These are phyloP conservation scores for Kuraishia hungarica DNA, from an alignment of 805 yeast genomes.

Conservation along the genomic window DNA sequence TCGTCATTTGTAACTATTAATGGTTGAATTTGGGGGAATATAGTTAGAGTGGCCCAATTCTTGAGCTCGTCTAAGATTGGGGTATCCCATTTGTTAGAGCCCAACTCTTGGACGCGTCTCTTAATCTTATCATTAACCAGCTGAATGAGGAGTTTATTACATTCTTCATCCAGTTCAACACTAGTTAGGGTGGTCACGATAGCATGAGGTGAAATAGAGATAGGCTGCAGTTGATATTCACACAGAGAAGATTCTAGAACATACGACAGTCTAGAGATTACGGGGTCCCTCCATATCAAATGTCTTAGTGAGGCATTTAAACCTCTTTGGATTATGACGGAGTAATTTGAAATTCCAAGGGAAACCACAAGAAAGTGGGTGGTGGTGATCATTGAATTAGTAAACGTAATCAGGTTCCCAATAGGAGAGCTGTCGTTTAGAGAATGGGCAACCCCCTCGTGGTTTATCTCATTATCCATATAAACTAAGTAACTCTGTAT, in stretches of 20 bases:
- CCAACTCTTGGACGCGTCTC: conserved; percentile 18
- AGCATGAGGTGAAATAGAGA: not conserved
- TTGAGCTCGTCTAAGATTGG: conserved; percentile 25
- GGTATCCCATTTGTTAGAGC: conserved; percentile 29
- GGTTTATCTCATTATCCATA: not conserved
- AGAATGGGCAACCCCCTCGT: too few relatives aligned
- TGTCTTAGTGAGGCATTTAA: not conserved
- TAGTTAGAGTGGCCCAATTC: conserved; percentile 27
- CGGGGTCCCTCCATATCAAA: not conserved
- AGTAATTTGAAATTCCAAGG: not conserved
- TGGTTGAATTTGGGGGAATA: conserved; percentile 24
- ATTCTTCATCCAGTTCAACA: conserved; percentile 8
- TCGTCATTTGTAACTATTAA: conserved; percentile 9
- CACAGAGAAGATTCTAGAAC: not conserved
- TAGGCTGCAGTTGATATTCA: too few relatives aligned
- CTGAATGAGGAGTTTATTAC: conserved; percentile 23
- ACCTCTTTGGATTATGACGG: not conserved
- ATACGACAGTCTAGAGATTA: not conserved
- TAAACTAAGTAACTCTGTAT: too few relatives aligned
- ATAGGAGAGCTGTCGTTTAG: too few relatives aligned
- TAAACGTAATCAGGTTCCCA: not conserved
- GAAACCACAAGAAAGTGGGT: not conserved
- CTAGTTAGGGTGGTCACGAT: not conserved
- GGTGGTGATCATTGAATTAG: not conserved
- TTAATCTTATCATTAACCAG: conserved; percentile 29